A percentile compares a stretch with the other conserved stretches of the same genome.
Conservation (phyloP, 495 filamentous ascomycete species). For the Letharia columbiana region DNA sequence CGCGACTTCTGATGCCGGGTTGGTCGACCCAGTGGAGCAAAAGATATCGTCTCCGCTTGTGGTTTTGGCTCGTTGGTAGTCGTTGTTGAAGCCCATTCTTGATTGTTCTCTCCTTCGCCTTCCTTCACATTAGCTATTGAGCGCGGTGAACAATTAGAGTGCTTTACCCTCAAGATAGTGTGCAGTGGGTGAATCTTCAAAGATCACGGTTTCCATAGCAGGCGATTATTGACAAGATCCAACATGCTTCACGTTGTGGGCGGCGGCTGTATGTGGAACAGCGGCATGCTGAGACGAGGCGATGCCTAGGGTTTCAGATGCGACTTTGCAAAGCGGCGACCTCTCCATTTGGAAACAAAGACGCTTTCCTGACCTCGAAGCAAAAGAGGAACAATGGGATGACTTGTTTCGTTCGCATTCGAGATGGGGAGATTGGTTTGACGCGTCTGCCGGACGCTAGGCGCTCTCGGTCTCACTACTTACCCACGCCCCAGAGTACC, state of each 20-base stretch:
- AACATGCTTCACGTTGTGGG: slow-evolving; percentile 10
- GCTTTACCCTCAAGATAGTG: slow-evolving; percentile 83
- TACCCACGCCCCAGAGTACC: too few species aligned
- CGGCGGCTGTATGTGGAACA: neutral
- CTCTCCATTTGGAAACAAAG: neutral
- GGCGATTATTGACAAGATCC: slow-evolving; percentile 7
- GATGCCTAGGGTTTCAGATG: neutral
- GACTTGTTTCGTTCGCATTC: neutral
- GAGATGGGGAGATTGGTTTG: neutral
- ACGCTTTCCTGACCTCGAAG: neutral
- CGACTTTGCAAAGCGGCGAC: neutral
- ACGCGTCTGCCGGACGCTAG: slow-evolving; percentile 1
- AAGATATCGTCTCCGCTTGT: slow-evolving; percentile 40
- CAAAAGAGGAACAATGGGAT: neutral
- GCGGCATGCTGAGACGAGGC: neutral
- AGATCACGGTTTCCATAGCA: slow-evolving; percentile 83
- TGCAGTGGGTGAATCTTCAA: slow-evolving; percentile 83
- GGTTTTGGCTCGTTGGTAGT: slow-evolving; percentile 33
- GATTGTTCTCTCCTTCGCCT: slow-evolving; percentile 43
- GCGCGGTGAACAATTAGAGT: neutral
- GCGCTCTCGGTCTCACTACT: neutral
- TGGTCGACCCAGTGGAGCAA: slow-evolving; percentile 67
- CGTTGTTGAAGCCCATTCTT: slow-evolving; percentile 39
- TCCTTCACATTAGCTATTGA: slow-evolving; percentile 19
- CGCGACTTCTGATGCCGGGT: slow-evolving; percentile 59